Conservation (phyloP, 305 asterid genomes). For the Striga hermonthica region DNA sequence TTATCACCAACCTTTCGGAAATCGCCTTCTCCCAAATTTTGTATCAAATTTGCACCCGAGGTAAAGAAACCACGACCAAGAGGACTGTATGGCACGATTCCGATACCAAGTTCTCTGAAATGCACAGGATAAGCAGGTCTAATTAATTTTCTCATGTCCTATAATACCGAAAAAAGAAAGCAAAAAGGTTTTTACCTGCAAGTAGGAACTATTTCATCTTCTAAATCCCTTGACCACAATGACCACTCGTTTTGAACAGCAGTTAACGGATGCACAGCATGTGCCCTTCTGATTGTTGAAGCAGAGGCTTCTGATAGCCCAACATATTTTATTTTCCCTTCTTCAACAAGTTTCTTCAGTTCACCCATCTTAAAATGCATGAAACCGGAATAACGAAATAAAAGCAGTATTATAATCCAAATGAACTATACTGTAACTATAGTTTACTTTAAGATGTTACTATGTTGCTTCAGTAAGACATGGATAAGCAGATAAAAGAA, state of each 20-base stretch:
- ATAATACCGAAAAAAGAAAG: neutral
- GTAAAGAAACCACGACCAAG: neutral
- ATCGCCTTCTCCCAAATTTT: neutral
- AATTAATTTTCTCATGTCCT: neutral
- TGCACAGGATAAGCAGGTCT: neutral
- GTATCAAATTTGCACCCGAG: constrained; percentile 1
- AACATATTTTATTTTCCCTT: neutral
- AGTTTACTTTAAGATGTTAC: no score
- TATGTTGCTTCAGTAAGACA: no score
- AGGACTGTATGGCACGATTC: neutral
- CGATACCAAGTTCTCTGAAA: constrained; percentile 1
- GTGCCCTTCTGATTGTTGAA: constrained; percentile 4
- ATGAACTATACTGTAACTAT: no score
- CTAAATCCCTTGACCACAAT: constrained; percentile 1
- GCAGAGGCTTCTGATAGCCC: constrained; percentile 6
- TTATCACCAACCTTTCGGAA: neutral
- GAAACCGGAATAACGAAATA: neutral
- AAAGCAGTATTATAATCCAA: no score
- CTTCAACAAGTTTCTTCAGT: constrained; percentile 2
- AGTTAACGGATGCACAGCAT: neutral
- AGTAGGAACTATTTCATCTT: neutral
- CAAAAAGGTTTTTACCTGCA: neutral
- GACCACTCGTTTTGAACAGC: constrained; percentile 8
- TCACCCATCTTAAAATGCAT: neutral
- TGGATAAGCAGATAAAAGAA: no score